Percentiles rank a stretch among this genome's conserved stretches.
Conservation (phyloP, 345 rosid species). For the Citrus maxima region DNA sequence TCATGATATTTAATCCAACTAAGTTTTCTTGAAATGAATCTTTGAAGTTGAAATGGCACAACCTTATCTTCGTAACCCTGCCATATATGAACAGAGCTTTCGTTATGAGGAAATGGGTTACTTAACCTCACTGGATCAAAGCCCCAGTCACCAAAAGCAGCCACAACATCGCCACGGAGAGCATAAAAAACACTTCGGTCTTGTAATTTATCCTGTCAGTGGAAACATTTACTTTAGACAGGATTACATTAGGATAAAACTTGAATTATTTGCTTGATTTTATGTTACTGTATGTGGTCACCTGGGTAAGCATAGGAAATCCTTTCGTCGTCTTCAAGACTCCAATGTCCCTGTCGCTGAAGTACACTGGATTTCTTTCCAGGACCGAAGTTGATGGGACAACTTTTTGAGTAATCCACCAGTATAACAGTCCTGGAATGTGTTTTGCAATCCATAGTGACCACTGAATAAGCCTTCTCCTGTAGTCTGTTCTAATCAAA, state of each 20-base stretch:
- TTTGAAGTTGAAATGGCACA: conserved; percentile 71
- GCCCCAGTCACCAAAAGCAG: conserved; percentile 70
- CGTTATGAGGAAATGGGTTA: conserved; percentile 42
- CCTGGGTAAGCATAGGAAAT: conserved; percentile 88
- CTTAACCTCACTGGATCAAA: conserved; percentile 66
- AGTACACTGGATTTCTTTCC: conserved; percentile 57
- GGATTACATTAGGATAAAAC: background rate
- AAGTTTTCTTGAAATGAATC: conserved; percentile 51
- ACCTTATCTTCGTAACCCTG: conserved; percentile 87
- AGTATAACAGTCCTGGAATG: conserved; percentile 61
- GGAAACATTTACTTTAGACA: conserved; percentile 8
- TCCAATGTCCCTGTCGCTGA: conserved; percentile 61
- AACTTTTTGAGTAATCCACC: conserved; percentile 74
- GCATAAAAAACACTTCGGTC: conserved; percentile 53
- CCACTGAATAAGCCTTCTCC: conserved; percentile 52
- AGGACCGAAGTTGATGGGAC: conserved; percentile 53
- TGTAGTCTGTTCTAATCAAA: conserved; percentile 54
- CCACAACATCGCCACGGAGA: conserved; percentile 58
- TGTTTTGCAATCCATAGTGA: conserved; percentile 53
- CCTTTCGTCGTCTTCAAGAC: conserved; percentile 58
- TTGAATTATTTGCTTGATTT: background rate
- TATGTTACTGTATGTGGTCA: conserved; percentile 20
- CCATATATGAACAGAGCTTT: conserved; percentile 69
- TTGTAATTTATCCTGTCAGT: conserved; percentile 48
- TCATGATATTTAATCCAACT: conserved; percentile 90